Percentiles rank a stretch among this genome's conserved stretches.
These are phyloP conservation scores for Hemisphaericaspora xylanilytica DNA, from an alignment of 1,139 yeast species.

Conservation along the genomic window DNA sequence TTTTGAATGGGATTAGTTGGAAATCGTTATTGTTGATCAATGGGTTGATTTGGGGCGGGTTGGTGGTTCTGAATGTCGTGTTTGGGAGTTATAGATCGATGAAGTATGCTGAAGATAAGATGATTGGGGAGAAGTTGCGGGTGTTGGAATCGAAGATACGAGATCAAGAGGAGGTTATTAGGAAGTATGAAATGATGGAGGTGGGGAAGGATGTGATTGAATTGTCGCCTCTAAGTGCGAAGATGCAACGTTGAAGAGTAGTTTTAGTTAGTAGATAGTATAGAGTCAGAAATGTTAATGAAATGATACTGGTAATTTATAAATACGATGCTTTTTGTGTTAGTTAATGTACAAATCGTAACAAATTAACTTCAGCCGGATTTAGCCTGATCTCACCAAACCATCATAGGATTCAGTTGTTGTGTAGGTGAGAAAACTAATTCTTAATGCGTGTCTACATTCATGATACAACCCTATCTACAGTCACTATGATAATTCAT, in stretches of 20 bases:
- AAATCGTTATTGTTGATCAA: slow-evolving; percentile 55
- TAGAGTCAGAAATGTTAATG: too few species aligned
- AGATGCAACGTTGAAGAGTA: neutral
- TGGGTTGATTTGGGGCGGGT: slow-evolving; percentile 19
- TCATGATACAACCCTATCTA: too few species aligned
- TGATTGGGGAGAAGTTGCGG: slow-evolving; percentile 9
- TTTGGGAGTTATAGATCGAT: slow-evolving; percentile 20
- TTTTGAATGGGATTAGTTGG: slow-evolving; percentile 72
- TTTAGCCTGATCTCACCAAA: too few species aligned
- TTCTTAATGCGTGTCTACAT: too few species aligned
- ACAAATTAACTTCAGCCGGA: too few species aligned
- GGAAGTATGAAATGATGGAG: slow-evolving; percentile 7
- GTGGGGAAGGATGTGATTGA: neutral
- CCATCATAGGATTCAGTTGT: too few species aligned
- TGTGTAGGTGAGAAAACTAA: too few species aligned
- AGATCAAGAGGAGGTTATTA: slow-evolving; percentile 15
- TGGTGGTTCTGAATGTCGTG: slow-evolving; percentile 21
- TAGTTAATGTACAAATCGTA: too few species aligned
- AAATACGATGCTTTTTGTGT: neutral
- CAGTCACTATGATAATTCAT: too few species aligned
- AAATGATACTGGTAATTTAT: too few species aligned
- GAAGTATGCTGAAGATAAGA: slow-evolving; percentile 1
- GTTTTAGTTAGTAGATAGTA: too few species aligned
- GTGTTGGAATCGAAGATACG: slow-evolving; percentile 14
- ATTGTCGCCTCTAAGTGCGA: neutral